These are phyloP conservation scores for Rhododendron griersonianum DNA, from an alignment of 148 eudicot species.

Conservation along the genomic window DNA sequence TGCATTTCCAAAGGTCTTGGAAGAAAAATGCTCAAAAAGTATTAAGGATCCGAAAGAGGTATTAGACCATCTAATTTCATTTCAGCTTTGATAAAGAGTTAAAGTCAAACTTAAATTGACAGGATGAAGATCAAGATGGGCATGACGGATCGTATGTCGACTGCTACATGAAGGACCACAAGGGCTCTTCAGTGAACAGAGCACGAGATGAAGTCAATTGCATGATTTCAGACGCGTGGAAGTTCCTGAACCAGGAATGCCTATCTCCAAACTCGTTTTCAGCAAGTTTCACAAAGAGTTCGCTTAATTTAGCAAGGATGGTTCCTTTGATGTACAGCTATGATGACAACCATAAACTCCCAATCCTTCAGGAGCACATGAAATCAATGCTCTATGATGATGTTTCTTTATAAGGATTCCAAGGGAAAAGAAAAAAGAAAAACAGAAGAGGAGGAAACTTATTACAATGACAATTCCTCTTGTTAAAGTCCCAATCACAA, in stretches of 20 bases:
- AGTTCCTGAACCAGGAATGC: constrained; percentile 24
- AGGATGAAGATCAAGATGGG: too few species aligned
- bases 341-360: constrained; percentile 17
- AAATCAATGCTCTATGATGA: constrained; percentile 17
- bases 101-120: too few species aligned
- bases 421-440: background rate
- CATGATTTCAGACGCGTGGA: constrained; percentile 40
- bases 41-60: too few species aligned
- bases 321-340: constrained; percentile 33
- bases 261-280: constrained; percentile 1
- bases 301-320: constrained; percentile 34
- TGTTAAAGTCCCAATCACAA: too few species aligned
- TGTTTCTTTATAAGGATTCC: background rate
- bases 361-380: constrained; percentile 18
- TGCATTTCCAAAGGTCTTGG: too few species aligned
- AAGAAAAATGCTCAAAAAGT: too few species aligned
- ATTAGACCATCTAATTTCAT: too few species aligned
- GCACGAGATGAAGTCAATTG: background rate
- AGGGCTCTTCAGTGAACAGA: too few species aligned
- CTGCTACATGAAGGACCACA: too few species aligned
- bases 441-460: background rate
- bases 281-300: constrained; percentile 18
- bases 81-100: too few species aligned
- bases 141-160: too few species aligned
- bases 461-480: too few species aligned